phyloP scores from a whole-genome alignment of 768 basidiomycete species.

The Boletus tomentosulus region DNA sequence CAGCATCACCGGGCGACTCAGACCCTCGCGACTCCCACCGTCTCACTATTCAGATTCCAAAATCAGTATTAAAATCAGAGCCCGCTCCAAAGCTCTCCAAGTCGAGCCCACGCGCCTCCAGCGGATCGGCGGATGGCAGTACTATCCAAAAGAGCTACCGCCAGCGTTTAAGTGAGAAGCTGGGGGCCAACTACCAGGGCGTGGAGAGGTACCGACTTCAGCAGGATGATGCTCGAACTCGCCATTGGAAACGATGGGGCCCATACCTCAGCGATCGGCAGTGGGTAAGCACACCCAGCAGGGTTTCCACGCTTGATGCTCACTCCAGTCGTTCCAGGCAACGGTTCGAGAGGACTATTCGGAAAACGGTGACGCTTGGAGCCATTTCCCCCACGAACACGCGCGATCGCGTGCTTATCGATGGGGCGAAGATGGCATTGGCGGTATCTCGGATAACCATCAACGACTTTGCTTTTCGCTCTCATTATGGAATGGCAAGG shows the following conservation, averaged over 20 bases:
- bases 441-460: slow-evolving; percentile 96
- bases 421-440: slow-evolving; percentile 99
- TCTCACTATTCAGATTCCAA: slow-evolving; percentile 73
- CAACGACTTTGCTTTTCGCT: slow-evolving; percentile 88
- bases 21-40: slow-evolving; percentile 28
- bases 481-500: slow-evolving; percentile 92
- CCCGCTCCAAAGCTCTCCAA: slow-evolving; percentile 46
- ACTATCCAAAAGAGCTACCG: slow-evolving; percentile 43
- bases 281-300: slow-evolving; percentile 63
- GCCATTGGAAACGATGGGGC: slow-evolving; percentile 99
- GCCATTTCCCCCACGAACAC: slow-evolving; percentile 91
- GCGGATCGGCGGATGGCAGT: slow-evolving; percentile 4
- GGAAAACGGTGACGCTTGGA: slow-evolving; percentile 92
- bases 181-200: slow-evolving; percentile 73
- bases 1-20: slow-evolving; percentile 16
- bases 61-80: slow-evolving; percentile 30
- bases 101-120: slow-evolving; percentile 23
- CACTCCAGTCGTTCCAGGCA: slow-evolving; percentile 50
- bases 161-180: slow-evolving; percentile 55
- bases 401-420: slow-evolving; percentile 92
- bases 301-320: slow-evolving; percentile 2
- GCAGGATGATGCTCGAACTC: slow-evolving; percentile 73
- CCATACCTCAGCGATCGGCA: slow-evolving; percentile 96
- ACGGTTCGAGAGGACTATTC: slow-evolving; percentile 99
- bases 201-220: slow-evolving; percentile 81